Evolutionary conservation across 345 rosid species (phyloP), one percentile per base, ranked within the genome.

Genomic region (Eucalyptus tenuipes): DNA sequence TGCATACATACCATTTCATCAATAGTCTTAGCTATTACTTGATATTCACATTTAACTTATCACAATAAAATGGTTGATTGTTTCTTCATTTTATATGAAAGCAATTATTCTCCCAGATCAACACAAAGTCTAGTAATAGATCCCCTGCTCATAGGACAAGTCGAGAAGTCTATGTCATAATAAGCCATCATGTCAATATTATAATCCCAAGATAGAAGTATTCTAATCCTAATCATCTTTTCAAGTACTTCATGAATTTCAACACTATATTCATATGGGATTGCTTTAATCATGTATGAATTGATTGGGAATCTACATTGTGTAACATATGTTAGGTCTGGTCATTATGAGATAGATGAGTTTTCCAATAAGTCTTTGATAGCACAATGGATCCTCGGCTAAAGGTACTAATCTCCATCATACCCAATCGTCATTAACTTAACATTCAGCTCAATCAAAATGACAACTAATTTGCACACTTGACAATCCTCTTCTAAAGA

Each of bases 241-340:
- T 61, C 31, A 29, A 61, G 16, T 61, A 6, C 31, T 61, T 27
- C 68, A 13, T 1, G 8, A 61, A 16, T 61, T 29, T 61, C 31
- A 27, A 27, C 17, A 6, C 68, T 27, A 13, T 1, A 59, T 61
- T 29, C 33, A 61, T 61, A 13, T 27, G 16, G 7, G 17, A 61
- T 61, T 61, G 31, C n/a, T 29, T 29, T 2, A 4, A 27, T 61
- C 68, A 61, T 61, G 33, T 29, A 61, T 61, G 68, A 61, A 12
- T 61, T 61, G 16, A 61, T 29, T 61, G 0, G 0, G 68, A 61
- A 61, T 61, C 33, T 29, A 3, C 68, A 29, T 5, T 1, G 2
- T 3, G 1, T 61, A 13, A 61, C 31, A 13, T 29, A 0, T 61
- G 16, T 61, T 6, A 61, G 16, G 33, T 5, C 4, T 1, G 1